Evolutionary conservation across 1,139 yeast genomes (phyloP).

Genomic region (Spathaspora sp.): DNA sequence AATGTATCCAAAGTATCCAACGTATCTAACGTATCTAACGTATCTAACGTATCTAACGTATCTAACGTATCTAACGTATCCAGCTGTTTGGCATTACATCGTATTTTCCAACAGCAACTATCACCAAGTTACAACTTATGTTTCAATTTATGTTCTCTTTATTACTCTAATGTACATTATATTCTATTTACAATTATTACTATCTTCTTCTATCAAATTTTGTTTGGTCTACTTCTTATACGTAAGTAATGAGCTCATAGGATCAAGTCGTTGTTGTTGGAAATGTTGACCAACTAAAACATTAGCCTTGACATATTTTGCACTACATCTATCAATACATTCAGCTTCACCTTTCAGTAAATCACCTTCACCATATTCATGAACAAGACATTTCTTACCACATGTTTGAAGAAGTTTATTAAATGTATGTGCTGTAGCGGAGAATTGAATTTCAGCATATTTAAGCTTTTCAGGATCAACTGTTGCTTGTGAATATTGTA

Average conservation of each 20-base stretch:
- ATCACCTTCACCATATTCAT: constrained; percentile 77
- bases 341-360: constrained; percentile 72
- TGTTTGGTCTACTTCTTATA: constrained; percentile 18
- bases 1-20: too few species aligned
- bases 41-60: too few species aligned
- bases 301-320: constrained; percentile 70
- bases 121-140: too few species aligned
- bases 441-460: constrained; percentile 74
- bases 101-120: too few species aligned
- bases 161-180: neutral
- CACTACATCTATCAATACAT: constrained; percentile 77
- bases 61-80: too few species aligned
- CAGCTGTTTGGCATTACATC: too few species aligned
- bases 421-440: constrained; percentile 69
- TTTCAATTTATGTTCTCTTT: too few species aligned
- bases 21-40: too few species aligned
- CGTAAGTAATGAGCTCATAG: constrained; percentile 38
- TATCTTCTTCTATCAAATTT: too few species aligned
- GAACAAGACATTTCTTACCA: constrained; percentile 68
- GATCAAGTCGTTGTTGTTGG: constrained; percentile 32
- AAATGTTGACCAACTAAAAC: constrained; percentile 53
- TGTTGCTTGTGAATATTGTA: constrained; percentile 42
- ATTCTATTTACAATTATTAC: neutral
- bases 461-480: constrained; percentile 68
- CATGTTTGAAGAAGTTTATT: constrained; percentile 59